phyloP scores from a whole-genome alignment of 352 stramenopile species.

The Pythium grandisporangium region DNA sequence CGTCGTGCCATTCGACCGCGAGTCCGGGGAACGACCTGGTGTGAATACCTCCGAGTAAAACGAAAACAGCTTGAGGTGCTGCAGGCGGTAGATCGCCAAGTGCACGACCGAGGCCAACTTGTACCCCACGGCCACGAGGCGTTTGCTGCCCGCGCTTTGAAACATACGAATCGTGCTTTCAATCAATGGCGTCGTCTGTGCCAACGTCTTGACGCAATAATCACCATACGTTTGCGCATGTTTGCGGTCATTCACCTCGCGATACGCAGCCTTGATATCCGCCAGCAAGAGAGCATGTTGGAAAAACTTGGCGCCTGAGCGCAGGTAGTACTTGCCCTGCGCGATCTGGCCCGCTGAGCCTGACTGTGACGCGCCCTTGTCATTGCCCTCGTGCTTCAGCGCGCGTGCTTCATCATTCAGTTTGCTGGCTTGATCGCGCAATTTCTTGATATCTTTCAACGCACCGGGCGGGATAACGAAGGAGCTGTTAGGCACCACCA shows the following conservation, averaged over 20 bases:
- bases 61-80: constrained; percentile 71
- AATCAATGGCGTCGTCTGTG: constrained; percentile 70
- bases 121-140: constrained; percentile 70
- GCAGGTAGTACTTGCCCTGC: constrained; percentile 67
- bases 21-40: constrained; percentile 65
- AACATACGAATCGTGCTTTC: constrained; percentile 69
- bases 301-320: constrained; percentile 76
- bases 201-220: constrained; percentile 55
- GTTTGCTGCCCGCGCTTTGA: constrained; percentile 42
- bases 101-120: constrained; percentile 76
- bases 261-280: constrained; percentile 75
- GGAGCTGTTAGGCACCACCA: no score
- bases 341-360: constrained; percentile 35
- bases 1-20: constrained; percentile 56
- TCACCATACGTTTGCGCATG: constrained; percentile 54
- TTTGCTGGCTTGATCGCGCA: constrained; percentile 34
- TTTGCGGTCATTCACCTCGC: constrained; percentile 51
- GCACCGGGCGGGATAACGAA: constrained; percentile 40
- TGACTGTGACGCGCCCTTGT: constrained; percentile 28
- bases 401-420: constrained; percentile 58
- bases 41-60: constrained; percentile 78
- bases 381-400: constrained; percentile 81
- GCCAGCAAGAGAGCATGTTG: constrained; percentile 70
- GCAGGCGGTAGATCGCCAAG: constrained; percentile 71
- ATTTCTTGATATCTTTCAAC: constrained; percentile 34